Evolutionary conservation across 2,329 filamentous ascomycete species (phyloP).

Genomic region (Colletotrichum musicola): DNA sequence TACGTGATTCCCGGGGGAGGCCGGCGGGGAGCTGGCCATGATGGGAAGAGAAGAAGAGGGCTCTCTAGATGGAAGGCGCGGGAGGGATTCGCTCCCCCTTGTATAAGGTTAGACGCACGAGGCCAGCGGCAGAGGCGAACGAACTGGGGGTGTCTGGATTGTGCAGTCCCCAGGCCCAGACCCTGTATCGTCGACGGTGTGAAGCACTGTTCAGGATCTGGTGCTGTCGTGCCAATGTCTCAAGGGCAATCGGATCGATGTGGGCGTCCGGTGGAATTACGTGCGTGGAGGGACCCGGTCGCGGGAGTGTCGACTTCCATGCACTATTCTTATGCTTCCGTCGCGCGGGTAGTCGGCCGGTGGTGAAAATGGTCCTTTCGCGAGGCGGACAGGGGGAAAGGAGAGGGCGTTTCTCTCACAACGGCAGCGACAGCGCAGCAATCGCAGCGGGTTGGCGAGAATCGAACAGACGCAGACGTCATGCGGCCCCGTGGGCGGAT

Average conservation of each 20-base stretch:
- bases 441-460: slow-evolving; percentile 17
- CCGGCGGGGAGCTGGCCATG: slow-evolving; percentile 79
- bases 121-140: slow-evolving; percentile 10
- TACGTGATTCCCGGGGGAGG: slow-evolving; percentile 66
- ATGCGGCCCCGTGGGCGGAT: slow-evolving; percentile 5
- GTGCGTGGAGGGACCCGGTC: slow-evolving; percentile 28
- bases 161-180: slow-evolving; percentile 31
- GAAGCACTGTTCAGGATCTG: slow-evolving; percentile 30
- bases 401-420: neutral
- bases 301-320: slow-evolving; percentile 24
- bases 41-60: slow-evolving; percentile 42
- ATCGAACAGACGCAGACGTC: slow-evolving; percentile 18
- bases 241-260: slow-evolving; percentile 29
- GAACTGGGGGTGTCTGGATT: slow-evolving; percentile 29
- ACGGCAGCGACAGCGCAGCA: slow-evolving; percentile 25
- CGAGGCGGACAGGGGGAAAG: slow-evolving; percentile 4
- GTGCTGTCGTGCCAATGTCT: slow-evolving; percentile 33
- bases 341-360: neutral
- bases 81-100: slow-evolving; percentile 28
- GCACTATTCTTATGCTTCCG: slow-evolving; percentile 33
- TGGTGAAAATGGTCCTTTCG: neutral
- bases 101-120: slow-evolving; percentile 27
- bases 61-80: slow-evolving; percentile 30
- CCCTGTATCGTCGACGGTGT: slow-evolving; percentile 27
- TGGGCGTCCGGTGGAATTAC: slow-evolving; percentile 10